Base-by-base conservation (phyloP, 2,329 filamentous ascomycete species). In the Fusarium sulawesiense region DNA sequence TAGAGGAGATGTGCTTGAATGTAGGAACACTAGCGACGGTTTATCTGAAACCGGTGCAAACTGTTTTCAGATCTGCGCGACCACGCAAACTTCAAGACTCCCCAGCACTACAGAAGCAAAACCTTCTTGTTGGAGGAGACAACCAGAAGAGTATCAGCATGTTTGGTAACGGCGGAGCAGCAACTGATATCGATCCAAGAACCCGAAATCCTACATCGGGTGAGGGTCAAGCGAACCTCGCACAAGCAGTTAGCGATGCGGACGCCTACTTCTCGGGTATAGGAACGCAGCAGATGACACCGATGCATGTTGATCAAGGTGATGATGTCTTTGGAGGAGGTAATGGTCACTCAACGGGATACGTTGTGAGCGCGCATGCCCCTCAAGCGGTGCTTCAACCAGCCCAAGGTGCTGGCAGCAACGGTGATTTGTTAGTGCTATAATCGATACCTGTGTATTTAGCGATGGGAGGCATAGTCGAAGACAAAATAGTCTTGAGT, bases 1-100 rank as follows among this genome's bases (percentile, higher is more conserved):
- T 99, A 10, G 96, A 99, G 81, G 96, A 99, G 79, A 95, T 99
- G 88, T 98, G 96, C 77, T 87, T 99, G 64, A 97, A 95, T 73
- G 94, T 99, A 47, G 96, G 96, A 71, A 98, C 96, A 1, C 86
- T 99, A 6, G 96, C 96, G 6, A 99, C 96, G 1, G 95, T 99
- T 54, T 99, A 99, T 80, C 88, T 99, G 51, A 99, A 99, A 80
- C 96, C 96, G 6, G 95, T 99, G 8, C 94, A 98, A 78, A 95
- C 96, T 56, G 96, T 99, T 12, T 99, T 99, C 85, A 91, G 96
- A 60, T 91, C 91, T 20, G 95, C 96, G 14, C 88, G 96, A 16
- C 92, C 93, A 2, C 88, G 93, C 23, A 90, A 90, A 60, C 85
- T 99, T 4, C 86, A 89, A 58, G 93, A 97, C 56, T 95, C 91